Evolutionary conservation across 768 basidiomycete genomes (phyloP), one percentile per base, ranked within the genome.

Genomic region (Lentinula edodes): DNA sequence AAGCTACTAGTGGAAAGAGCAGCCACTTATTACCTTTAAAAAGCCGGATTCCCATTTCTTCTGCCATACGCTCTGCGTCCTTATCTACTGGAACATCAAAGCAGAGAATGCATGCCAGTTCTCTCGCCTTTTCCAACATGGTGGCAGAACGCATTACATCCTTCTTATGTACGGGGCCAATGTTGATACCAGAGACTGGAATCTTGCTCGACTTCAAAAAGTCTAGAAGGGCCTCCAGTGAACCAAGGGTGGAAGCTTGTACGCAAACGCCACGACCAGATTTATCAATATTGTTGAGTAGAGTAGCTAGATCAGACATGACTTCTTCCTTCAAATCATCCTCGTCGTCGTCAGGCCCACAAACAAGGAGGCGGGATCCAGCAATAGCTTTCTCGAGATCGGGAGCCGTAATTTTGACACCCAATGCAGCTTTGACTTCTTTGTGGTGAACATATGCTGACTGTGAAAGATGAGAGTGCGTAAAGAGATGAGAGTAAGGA

Each of bases 371-470:
- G 8, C 93, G 89, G 43, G 96, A 98, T 68, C 97, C 97, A 62
- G 96, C 96, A 63, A 98, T 96, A 12, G 97, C 95, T 72, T 98
- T 98, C 69, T 98, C 97, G 18, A 99, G 84, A 70, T 97, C 96
- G 1, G 96, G 89, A 0, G 93, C 97, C 46, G 89, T 84, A 63
- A 99, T 85, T 78, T 99, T 99, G 71, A 99, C 89, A 70, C 97
- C 96, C 54, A 97, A 81, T 6, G 97, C 95, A 2, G 96, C 97
- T 76, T 94, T 98, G 74, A 98, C 92, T 73, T 93, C 89, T 75
- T 94, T 96, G 77, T 98, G 91, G 70, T 98, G 97, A 42, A 99
- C 94, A 69, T 98, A 99, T 55, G 87, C 86, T 16, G 93, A 95
- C 95, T 97, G 67, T 35, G 56, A 54, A 39, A 56, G 62, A 58